These are phyloP conservation scores for Luzula sylvatica DNA, from an alignment of 176 grass and related monocot genomes.

Conservation along the genomic window DNA sequence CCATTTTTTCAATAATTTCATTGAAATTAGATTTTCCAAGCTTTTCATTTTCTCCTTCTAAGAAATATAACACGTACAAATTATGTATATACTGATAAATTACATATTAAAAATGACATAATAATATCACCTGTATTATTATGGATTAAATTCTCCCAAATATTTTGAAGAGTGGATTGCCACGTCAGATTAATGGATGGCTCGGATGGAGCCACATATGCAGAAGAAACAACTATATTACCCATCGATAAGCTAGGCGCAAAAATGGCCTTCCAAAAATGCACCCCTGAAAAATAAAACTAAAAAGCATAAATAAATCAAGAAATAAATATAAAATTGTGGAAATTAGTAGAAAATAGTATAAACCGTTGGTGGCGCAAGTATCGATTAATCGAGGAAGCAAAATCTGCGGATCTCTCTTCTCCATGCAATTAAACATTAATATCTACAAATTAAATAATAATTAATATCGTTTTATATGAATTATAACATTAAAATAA, in stretches of 20 bases:
- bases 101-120: slow-evolving; percentile 1
- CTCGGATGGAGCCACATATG: slow-evolving; percentile 49
- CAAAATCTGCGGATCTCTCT: slow-evolving; percentile 80
- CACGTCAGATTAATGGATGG: slow-evolving; percentile 68
- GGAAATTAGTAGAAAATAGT: not conserved
- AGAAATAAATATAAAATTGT: not conserved
- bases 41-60: slow-evolving; percentile 31
- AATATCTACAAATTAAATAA: slow-evolving; percentile 45
- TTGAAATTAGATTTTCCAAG: slow-evolving; percentile 19
- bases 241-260: slow-evolving; percentile 77
- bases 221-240: slow-evolving; percentile 64
- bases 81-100: slow-evolving; percentile 1
- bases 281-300: slow-evolving; percentile 37
- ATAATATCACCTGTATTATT: slow-evolving; percentile 38
- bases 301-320: not conserved
- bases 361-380: slow-evolving; percentile 56
- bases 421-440: slow-evolving; percentile 98
- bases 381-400: slow-evolving; percentile 60
- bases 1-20: slow-evolving; percentile 9
- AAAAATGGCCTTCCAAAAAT: slow-evolving; percentile 75
- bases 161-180: slow-evolving; percentile 58
- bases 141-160: slow-evolving; percentile 66
- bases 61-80: not conserved
- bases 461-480: not conserved
- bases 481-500: slow-evolving; percentile 8